A percentile compares a stretch with the other conserved stretches of the same genome.
These are phyloP conservation scores for Cyclostephanos tholiformis DNA, from an alignment of 108 stramenopile genomes.

Conservation along the genomic window DNA sequence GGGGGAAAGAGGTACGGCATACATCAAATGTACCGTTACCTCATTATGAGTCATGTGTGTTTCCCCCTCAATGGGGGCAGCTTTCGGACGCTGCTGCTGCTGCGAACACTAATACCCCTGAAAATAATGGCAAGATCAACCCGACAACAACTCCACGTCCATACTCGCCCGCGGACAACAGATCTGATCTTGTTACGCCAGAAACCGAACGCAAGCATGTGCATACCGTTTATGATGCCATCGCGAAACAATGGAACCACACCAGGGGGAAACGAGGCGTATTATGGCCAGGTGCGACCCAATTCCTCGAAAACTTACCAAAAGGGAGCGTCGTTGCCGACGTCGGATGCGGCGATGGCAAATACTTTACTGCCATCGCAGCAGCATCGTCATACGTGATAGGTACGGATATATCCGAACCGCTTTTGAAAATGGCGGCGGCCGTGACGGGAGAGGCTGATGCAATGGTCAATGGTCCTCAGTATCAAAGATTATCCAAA, in stretches of 20 bases:
- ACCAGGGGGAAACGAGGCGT: conserved; percentile 95
- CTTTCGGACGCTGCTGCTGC: conserved; percentile 9
- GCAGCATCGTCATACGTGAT: conserved; percentile 84
- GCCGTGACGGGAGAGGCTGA: conserved; percentile 7
- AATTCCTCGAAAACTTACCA: conserved; percentile 78
- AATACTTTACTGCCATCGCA: conserved; percentile 84
- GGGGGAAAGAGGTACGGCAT: conserved; percentile 3
- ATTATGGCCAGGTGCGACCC: conserved; percentile 94
- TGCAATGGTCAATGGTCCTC: conserved; percentile 49
- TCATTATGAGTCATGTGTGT: conserved; percentile 51
- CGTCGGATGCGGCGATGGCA: conserved; percentile 98
- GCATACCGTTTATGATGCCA: conserved; percentile 95
- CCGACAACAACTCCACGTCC: not conserved
- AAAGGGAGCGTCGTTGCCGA: conserved; percentile 91
- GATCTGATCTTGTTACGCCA: conserved; percentile 68
- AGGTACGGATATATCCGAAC: conserved; percentile 92
- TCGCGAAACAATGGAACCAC: conserved; percentile 97
- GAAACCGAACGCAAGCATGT: conserved; percentile 92
- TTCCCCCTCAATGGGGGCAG: conserved; percentile 76
- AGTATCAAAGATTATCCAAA: conserved; percentile 58
- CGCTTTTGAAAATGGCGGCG: conserved; percentile 31
- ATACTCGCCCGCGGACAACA: conserved; percentile 8
- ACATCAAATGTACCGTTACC: conserved; percentile 45
- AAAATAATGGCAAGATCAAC: not conserved
- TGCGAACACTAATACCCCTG: not conserved